A percentile compares a stretch with the other conserved stretches of the same genome.
These are phyloP conservation scores for Podosphaera xanthii DNA, from an alignment of 2,329 filamentous ascomycete genomes.

Conservation along the genomic window DNA sequence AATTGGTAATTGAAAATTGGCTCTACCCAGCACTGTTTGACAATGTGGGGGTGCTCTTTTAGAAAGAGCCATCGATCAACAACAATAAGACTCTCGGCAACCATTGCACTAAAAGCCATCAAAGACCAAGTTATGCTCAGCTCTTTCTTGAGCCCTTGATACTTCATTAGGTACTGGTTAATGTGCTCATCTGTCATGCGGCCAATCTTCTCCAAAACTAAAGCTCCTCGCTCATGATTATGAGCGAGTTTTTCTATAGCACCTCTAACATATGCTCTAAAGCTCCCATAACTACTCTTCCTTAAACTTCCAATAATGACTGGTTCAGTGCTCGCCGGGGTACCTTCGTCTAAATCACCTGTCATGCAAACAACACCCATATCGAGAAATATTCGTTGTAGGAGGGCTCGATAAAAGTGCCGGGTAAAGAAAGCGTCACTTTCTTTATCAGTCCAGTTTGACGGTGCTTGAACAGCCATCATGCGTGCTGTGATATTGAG, in stretches of 20 bases:
- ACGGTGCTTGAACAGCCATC: slow-evolving; percentile 92
- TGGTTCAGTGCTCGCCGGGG: slow-evolving; percentile 38
- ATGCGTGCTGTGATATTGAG: slow-evolving; percentile 92
- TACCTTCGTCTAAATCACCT: slow-evolving; percentile 2
- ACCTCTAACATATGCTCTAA: slow-evolving; percentile 56
- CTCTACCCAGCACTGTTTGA: slow-evolving; percentile 70
- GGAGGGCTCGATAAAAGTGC: slow-evolving; percentile 75
- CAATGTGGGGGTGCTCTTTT: slow-evolving; percentile 47
- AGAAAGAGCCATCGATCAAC: slow-evolving; percentile 78
- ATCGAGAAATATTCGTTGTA: slow-evolving; percentile 86
- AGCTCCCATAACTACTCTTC: slow-evolving; percentile 57
- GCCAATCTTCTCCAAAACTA: slow-evolving; percentile 42
- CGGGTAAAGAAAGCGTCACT: slow-evolving; percentile 76
- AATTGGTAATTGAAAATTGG: slow-evolving; percentile 70
- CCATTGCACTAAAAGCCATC: slow-evolving; percentile 84
- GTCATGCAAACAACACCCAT: slow-evolving; percentile 46
- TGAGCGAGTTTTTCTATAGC: slow-evolving; percentile 53
- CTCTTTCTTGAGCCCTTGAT: slow-evolving; percentile 47
- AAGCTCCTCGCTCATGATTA: slow-evolving; percentile 32
- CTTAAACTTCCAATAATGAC: slow-evolving; percentile 70
- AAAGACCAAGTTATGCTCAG: slow-evolving; percentile 75
- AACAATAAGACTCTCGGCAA: slow-evolving; percentile 77
- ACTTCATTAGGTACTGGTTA: slow-evolving; percentile 41
- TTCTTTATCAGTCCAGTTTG: slow-evolving; percentile 69
- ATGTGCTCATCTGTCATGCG: slow-evolving; percentile 56